Base-by-base conservation (phyloP, 768 basidiomycete species). In the Phylloporus arenicola region DNA sequence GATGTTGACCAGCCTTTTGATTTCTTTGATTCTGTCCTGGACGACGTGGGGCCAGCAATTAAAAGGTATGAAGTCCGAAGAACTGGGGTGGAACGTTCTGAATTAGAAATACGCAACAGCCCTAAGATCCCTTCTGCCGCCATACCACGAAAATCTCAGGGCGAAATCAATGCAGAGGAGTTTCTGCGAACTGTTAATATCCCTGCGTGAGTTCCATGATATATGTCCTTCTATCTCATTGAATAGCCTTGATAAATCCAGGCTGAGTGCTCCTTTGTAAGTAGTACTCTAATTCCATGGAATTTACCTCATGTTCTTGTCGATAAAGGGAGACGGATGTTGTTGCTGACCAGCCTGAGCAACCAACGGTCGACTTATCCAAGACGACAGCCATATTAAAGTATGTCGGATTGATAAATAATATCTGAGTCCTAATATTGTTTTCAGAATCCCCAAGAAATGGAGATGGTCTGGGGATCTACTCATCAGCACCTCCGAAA, bases 381-480 rank as follows among this genome's bases (percentile, higher is more conserved):
- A 68, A 68, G 48, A 13, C 50, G 44, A 37, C 24, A 1, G 30
- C 52, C 13, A 54, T 65, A 48, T n/a, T 56, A 38, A 67, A 69
- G 65, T 57, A 65, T 63, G 53, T 43, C 54, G 45, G 20, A 19
- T 29, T 39, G 29, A 24, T 43, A 25, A 16, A 35, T 40, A 2
- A 38, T 35, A 37, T 37, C 19, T 13, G 22, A 25, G 16, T 33
- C 25, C 52, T 62, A 2, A 63, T 34, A 6, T 35, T 20, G 34
- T 35, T 45, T 37, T 2, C 48, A 85, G 83, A 54, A 78, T 81
- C 35, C 71, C 70, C 19, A 81, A 80, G 60, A 77, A 77, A 47
- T 88, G 79, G 79, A 80, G 72, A 54, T 87, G 86, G 86, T 68
- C 72, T 33, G 85, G 84, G 20, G 68, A 77, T 19, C 68, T 86